phyloP scores from a whole-genome alignment of 208 protist species.

The Trypanosoma cruzi region DNA sequence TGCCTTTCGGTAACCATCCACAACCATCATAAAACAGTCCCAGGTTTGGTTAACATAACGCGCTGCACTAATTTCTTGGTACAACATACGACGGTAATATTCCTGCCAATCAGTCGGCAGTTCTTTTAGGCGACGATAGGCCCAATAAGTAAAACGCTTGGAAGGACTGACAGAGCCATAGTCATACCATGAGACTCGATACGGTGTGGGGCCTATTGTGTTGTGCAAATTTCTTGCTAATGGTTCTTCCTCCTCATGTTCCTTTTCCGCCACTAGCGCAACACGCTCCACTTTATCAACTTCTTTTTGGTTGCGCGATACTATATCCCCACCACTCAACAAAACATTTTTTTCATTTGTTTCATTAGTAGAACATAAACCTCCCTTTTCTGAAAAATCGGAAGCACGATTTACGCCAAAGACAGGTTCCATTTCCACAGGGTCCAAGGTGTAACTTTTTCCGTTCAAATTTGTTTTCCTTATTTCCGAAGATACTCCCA shows the following conservation, averaged over 20 bases:
- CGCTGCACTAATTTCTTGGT: constrained; percentile 75
- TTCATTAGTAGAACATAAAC: neutral
- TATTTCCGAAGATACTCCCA: neutral
- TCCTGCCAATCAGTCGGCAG: constrained; percentile 82
- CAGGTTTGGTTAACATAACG: constrained; percentile 87
- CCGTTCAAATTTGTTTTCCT: constrained; percentile 10
- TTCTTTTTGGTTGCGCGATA: neutral
- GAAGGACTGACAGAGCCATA: constrained; percentile 64
- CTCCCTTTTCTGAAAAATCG: neutral
- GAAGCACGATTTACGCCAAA: constrained; percentile 3
- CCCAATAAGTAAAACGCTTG: constrained; percentile 87
- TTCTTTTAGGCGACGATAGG: constrained; percentile 70
- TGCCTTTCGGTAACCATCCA: constrained; percentile 84
- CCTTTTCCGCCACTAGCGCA: too few species aligned
- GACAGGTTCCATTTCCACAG: constrained; percentile 33
- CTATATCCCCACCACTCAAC: neutral
- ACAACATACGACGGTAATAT: constrained; percentile 88
- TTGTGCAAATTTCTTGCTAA: constrained; percentile 64
- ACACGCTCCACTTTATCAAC: neutral
- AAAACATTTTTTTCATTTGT: neutral
- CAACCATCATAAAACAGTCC: constrained; percentile 93
- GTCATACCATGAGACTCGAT: constrained; percentile 81
- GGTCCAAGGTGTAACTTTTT: constrained; percentile 24
- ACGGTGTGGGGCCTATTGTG: constrained; percentile 53
- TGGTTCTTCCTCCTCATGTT: constrained; percentile 39